Percentiles rank a stretch among this genome's conserved stretches.
phyloP scores from a whole-genome alignment of 768 basidiomycete genomes.

The Pisolithus sp. region DNA sequence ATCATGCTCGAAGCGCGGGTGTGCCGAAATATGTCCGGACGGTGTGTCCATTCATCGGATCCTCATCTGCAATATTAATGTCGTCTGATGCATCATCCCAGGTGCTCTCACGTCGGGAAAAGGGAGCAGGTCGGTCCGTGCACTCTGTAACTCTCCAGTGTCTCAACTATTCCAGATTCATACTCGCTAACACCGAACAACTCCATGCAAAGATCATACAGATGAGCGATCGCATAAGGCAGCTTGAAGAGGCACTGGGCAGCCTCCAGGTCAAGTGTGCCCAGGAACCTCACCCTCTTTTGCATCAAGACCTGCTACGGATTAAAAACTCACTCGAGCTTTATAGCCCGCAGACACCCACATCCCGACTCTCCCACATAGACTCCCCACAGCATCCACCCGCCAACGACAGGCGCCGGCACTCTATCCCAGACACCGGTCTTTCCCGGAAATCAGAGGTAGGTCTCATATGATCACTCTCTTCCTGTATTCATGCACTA shows the following conservation, averaged over 20 bases:
- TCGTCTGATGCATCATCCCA: slow-evolving; percentile 16
- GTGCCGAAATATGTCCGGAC: slow-evolving; percentile 56
- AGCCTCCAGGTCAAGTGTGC: slow-evolving; percentile 36
- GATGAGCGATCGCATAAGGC: slow-evolving; percentile 56
- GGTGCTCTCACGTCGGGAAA: slow-evolving; percentile 57
- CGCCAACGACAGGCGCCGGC: slow-evolving; percentile 8
- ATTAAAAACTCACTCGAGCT: slow-evolving; percentile 67
- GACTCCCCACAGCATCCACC: slow-evolving; percentile 7
- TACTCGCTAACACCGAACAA: slow-evolving; percentile 62
- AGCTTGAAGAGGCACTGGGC: slow-evolving; percentile 56
- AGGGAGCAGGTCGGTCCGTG: slow-evolving; percentile 48
- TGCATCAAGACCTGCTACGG: slow-evolving; percentile 50
- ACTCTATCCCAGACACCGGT: slow-evolving; percentile 3
- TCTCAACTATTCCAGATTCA: slow-evolving; percentile 39
- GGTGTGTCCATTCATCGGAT: slow-evolving; percentile 28
- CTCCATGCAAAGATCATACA: slow-evolving; percentile 57
- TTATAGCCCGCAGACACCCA: slow-evolving; percentile 32
- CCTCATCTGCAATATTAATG: not conserved
- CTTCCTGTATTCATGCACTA: not conserved
- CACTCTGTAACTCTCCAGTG: slow-evolving; percentile 8
- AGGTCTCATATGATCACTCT: not conserved
- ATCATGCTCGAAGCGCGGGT: slow-evolving; percentile 62
- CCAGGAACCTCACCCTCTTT: slow-evolving; percentile 45
- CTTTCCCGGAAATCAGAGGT: slow-evolving; percentile 22
- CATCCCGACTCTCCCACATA: slow-evolving; percentile 8